Conservation (phyloP, 2,329 filamentous ascomycete species). For the Neonectria magnoliae region DNA sequence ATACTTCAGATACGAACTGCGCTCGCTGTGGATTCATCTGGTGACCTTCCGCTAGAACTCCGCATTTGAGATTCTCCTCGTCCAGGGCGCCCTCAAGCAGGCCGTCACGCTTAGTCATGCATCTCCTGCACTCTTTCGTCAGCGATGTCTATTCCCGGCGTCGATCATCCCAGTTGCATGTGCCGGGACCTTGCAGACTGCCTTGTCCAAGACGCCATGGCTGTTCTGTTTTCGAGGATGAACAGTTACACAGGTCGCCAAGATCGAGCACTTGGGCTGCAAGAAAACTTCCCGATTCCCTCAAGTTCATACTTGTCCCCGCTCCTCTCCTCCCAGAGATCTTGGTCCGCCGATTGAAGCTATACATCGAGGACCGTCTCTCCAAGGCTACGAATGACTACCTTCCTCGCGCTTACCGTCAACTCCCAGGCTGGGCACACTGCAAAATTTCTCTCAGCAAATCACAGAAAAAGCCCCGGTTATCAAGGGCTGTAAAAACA, state of each 20-base stretch:
- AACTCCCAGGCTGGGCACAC: neutral
- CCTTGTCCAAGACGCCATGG: slow-evolving; percentile 22
- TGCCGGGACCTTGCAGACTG: slow-evolving; percentile 42
- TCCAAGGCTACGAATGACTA: neutral
- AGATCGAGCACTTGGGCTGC: neutral
- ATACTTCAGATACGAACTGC: neutral
- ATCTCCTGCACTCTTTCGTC: slow-evolving; percentile 18
- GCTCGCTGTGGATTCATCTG: neutral
- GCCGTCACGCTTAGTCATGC: slow-evolving; percentile 15
- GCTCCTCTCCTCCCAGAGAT: neutral
- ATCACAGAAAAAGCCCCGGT: neutral
- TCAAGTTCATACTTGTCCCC: neutral
- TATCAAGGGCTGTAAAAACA: neutral
- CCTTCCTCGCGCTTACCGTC: neutral
- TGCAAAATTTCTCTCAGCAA: neutral
- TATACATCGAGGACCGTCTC: neutral
- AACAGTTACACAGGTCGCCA: neutral
- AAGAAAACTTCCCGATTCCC: neutral
- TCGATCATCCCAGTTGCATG: slow-evolving; percentile 35
- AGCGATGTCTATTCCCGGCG: slow-evolving; percentile 20
- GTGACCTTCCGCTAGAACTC: neutral
- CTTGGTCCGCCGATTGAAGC: neutral
- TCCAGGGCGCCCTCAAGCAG: neutral
- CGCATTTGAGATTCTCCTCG: neutral
- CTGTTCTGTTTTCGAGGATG: slow-evolving; percentile 18